Percentiles rank a stretch among this genome's conserved stretches.
Conservation (phyloP, 495 filamentous ascomycete species). For the Penicillium chermesinum region DNA sequence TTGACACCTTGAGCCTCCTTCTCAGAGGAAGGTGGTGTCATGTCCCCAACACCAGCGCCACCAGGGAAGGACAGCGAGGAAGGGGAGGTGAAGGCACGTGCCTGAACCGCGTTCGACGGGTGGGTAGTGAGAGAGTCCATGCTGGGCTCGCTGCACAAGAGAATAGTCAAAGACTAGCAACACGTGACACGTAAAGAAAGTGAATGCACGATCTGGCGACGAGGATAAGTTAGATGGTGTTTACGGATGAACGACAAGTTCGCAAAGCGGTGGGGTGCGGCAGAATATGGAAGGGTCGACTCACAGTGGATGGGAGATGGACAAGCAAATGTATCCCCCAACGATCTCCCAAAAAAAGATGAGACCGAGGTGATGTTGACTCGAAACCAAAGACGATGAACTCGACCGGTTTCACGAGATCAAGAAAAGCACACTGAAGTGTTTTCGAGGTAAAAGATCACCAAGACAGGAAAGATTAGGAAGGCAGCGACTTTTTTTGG, state of each 20-base stretch:
- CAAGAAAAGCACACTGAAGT: constrained; percentile 45
- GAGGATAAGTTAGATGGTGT: not conserved
- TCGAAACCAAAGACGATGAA: constrained; percentile 1
- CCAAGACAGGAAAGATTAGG: constrained; percentile 2
- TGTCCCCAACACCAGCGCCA: constrained; percentile 67
- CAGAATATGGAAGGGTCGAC: constrained; percentile 23
- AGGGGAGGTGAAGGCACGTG: constrained; percentile 84
- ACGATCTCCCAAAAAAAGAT: constrained; percentile 11
- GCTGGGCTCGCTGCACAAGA: constrained; percentile 11
- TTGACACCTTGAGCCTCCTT: constrained; percentile 53
- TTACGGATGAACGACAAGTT: too few relatives aligned
- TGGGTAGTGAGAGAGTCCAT: constrained; percentile 92
- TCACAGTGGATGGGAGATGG: constrained; percentile 88
- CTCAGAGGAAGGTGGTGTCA: constrained; percentile 70
- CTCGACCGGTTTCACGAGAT: not conserved
- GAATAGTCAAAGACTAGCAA: not conserved
- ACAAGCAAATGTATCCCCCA: constrained; percentile 99
- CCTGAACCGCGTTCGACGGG: constrained; percentile 80
- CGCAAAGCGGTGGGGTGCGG: constrained; percentile 10
- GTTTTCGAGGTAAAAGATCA: constrained; percentile 30
- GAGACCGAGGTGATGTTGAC: constrained; percentile 12
- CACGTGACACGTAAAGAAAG: too few relatives aligned
- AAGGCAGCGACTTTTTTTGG: constrained; percentile 18
- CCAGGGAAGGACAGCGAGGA: constrained; percentile 87
- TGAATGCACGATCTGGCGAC: not conserved